Percentiles rank a stretch among this genome's conserved stretches.
Evolutionary conservation across 305 asterid genomes (phyloP).

Genomic region (Solanum hybrid): DNA sequence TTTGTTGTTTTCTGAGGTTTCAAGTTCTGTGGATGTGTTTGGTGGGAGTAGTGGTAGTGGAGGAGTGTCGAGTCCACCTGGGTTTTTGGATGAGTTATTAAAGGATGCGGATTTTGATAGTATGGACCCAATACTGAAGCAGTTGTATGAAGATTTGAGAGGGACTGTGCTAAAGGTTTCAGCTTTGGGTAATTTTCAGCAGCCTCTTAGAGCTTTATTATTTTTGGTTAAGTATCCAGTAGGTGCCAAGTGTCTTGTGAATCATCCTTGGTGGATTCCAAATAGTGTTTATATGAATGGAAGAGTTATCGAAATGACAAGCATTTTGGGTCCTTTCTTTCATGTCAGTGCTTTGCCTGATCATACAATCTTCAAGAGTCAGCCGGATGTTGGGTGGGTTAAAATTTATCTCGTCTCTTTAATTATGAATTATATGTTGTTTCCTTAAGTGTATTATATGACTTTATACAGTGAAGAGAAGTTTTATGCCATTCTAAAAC

Average conservation of each 20-base stretch:
- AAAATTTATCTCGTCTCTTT: not conserved
- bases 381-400: slow-evolving; percentile 94
- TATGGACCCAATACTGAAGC: slow-evolving; percentile 66
- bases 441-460: not conserved
- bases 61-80: slow-evolving; percentile 44
- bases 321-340: slow-evolving; percentile 90
- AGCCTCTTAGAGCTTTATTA: slow-evolving; percentile 74
- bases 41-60: slow-evolving; percentile 39
- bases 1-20: slow-evolving; percentile 55
- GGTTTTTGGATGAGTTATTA: slow-evolving; percentile 78
- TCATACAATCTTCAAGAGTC: slow-evolving; percentile 66
- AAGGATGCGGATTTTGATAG: slow-evolving; percentile 79
- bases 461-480: not conserved
- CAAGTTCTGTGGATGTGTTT: slow-evolving; percentile 51
- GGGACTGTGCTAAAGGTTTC: slow-evolving; percentile 82
- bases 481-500: not conserved
- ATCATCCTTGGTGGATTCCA: slow-evolving; percentile 96
- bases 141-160: slow-evolving; percentile 88
- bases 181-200: slow-evolving; percentile 89
- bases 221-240: slow-evolving; percentile 57
- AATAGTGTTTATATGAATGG: slow-evolving; percentile 71
- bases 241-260: slow-evolving; percentile 83
- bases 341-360: slow-evolving; percentile 97
- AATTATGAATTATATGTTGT: not conserved
- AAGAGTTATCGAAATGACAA: slow-evolving; percentile 91